Evolutionary conservation across 306 rosid species (phyloP), one percentile per base, ranked within the genome.

Genomic region (Vigna mungo): DNA sequence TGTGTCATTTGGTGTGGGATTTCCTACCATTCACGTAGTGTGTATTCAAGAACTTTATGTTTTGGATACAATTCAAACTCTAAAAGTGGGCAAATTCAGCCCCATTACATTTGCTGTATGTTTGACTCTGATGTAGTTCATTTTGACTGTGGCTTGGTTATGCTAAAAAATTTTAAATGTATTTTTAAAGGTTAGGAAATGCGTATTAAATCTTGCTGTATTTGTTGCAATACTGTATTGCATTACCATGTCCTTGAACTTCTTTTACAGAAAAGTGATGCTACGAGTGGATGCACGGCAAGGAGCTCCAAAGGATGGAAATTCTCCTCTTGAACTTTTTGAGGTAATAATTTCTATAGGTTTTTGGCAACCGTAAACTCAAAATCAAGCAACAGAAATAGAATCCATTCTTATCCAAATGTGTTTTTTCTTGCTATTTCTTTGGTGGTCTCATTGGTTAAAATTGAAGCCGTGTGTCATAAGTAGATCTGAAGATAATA

Each of bases 231-330:
- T 58, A 60, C 49, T 43, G 15, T 27, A 16, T 69, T 71, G 78
- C 47, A 18, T 55, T 72, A 67, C 70, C 74, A n/a, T 32, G 54
- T 61, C 84, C 58, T 71, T 74, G 39, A 46, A 55, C 3, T 63
- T 48, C 32, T 72, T 65, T 86, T 92, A 76, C 88, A 96, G 99
- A 82, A 85, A 88, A 74, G 84, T 86, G 72, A 87, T 96, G 99
- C 94, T 96, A 78, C 99, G 96, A 4, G 99, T 96, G 67, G 98
- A 96, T 86, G 99, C 99, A 68, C 87, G 84, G 76, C 99, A 92
- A 84, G 99, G 99, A 81, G 90, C 94, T 71, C 94, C 97, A 6
- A 96, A 85, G 85, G 98, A 96, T 66, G 99, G 99, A 66, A 92
- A 84, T 75, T 92, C 96, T 78, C 81, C 89, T 60, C 94, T 96